Evolutionary conservation across 768 basidiomycete genomes (phyloP).

Genomic region (Tephrocybe sp.): DNA sequence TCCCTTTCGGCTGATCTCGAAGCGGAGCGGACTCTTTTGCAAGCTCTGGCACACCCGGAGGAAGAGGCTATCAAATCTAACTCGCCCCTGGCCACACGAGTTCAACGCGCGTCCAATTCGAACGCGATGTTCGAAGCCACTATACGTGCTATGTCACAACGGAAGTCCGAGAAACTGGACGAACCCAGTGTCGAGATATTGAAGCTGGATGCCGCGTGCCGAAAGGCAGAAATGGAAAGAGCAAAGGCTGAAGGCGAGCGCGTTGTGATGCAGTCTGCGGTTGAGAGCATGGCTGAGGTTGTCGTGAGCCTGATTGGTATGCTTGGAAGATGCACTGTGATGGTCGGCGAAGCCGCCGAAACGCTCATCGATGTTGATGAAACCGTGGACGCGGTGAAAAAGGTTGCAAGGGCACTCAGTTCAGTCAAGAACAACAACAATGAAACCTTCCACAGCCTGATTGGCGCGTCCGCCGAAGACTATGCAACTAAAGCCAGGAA

Average conservation of each 20-base stretch:
- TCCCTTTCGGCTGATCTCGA: slow-evolving; percentile 57
- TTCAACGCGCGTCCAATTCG: slow-evolving; percentile 73
- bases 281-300: slow-evolving; percentile 63
- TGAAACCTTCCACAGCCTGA: slow-evolving; percentile 60
- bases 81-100: slow-evolving; percentile 55
- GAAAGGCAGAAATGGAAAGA: slow-evolving; percentile 71
- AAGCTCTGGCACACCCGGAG: slow-evolving; percentile 66
- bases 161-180: slow-evolving; percentile 77
- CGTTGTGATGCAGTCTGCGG: slow-evolving; percentile 60
- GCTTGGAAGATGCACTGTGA: slow-evolving; percentile 75
- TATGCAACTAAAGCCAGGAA: slow-evolving; percentile 43
- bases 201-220: slow-evolving; percentile 64
- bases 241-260: slow-evolving; percentile 65
- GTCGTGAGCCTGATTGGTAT: slow-evolving; percentile 76
- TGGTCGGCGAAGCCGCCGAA: slow-evolving; percentile 59
- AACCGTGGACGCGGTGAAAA: slow-evolving; percentile 32
- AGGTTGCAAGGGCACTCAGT: slow-evolving; percentile 50
- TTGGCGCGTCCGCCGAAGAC: slow-evolving; percentile 66
- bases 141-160: slow-evolving; percentile 78
- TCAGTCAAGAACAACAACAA: slow-evolving; percentile 68
- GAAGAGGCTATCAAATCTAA: slow-evolving; percentile 62
- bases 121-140: slow-evolving; percentile 84
- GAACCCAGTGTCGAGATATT: slow-evolving; percentile 68
- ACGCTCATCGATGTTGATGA: slow-evolving; percentile 31
- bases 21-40: slow-evolving; percentile 71